Conservation (phyloP, 345 rosid genomes). For the Lumnitzera racemosa region DNA sequence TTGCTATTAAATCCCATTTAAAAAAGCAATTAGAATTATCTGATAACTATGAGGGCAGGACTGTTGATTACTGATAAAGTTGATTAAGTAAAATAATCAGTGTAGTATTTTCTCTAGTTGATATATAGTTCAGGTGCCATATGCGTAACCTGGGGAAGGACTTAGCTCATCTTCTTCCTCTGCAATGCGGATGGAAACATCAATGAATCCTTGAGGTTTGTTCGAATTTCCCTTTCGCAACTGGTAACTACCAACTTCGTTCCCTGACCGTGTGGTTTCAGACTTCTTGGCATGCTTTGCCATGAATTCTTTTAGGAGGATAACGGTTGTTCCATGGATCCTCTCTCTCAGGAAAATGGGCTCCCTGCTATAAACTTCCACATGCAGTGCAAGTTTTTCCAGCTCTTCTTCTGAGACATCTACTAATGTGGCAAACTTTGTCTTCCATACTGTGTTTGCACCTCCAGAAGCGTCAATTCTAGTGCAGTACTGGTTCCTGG, state of each 20-base stretch:
- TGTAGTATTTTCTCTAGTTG: no score
- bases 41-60: no score
- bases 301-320: slow-evolving; percentile 62
- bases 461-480: slow-evolving; percentile 56
- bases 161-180: slow-evolving; percentile 40
- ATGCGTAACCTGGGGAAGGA: slow-evolving; percentile 4
- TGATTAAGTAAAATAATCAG: no score
- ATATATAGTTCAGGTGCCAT: not conserved
- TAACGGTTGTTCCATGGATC: slow-evolving; percentile 66
- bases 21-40: no score
- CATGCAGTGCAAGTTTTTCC: slow-evolving; percentile 43
- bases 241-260: slow-evolving; percentile 70
- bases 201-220: slow-evolving; percentile 72
- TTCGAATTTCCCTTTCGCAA: slow-evolving; percentile 56
- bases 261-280: slow-evolving; percentile 19
- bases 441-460: slow-evolving; percentile 66
- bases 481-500: slow-evolving; percentile 76
- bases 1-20: no score
- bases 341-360: slow-evolving; percentile 76
- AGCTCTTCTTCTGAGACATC: slow-evolving; percentile 40
- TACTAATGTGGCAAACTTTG: slow-evolving; percentile 58
- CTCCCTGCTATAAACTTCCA: slow-evolving; percentile 79
- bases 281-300: slow-evolving; percentile 35
- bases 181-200: slow-evolving; percentile 56
- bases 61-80: no score